Evolutionary conservation across 2,329 filamentous ascomycete species (phyloP).

Genomic region (Pseudogymnoascus sp.): DNA sequence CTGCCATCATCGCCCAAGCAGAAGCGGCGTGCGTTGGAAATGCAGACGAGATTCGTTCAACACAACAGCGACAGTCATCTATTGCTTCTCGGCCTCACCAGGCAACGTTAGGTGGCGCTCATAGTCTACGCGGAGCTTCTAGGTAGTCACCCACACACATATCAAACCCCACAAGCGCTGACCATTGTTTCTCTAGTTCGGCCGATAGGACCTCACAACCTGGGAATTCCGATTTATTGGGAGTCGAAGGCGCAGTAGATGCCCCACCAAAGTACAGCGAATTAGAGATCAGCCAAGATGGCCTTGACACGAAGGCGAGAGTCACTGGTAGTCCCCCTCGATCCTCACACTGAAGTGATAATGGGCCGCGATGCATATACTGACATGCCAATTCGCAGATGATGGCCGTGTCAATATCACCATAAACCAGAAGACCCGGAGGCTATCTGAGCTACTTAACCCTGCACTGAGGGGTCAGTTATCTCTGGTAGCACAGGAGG

Average conservation of each 20-base stretch:
- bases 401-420: conserved; percentile 76
- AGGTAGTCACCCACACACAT: neutral
- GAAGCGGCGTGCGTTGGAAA: conserved; percentile 27
- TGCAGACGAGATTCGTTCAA: conserved; percentile 15
- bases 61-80: neutral
- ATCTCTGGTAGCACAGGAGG: conserved; percentile 33
- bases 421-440: conserved; percentile 63
- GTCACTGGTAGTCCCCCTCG: conserved; percentile 40
- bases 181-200: neutral
- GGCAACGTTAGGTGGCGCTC: neutral
- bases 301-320: conserved; percentile 55
- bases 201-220: neutral
- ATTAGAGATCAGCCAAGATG: conserved; percentile 53
- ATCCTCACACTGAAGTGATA: conserved; percentile 8
- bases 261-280: conserved; percentile 7
- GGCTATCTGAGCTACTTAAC: conserved; percentile 59
- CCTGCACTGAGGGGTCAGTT: conserved; percentile 55
- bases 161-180: neutral
- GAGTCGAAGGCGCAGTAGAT: neutral
- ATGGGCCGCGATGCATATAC: neutral
- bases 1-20: conserved; percentile 25
- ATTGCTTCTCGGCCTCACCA: neutral
- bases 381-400: conserved; percentile 35
- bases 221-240: neutral
- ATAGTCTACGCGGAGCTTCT: neutral